These are phyloP conservation scores for Yamadazyma membranifaciens DNA, from an alignment of 1,139 yeast genomes.

Conservation along the genomic window DNA sequence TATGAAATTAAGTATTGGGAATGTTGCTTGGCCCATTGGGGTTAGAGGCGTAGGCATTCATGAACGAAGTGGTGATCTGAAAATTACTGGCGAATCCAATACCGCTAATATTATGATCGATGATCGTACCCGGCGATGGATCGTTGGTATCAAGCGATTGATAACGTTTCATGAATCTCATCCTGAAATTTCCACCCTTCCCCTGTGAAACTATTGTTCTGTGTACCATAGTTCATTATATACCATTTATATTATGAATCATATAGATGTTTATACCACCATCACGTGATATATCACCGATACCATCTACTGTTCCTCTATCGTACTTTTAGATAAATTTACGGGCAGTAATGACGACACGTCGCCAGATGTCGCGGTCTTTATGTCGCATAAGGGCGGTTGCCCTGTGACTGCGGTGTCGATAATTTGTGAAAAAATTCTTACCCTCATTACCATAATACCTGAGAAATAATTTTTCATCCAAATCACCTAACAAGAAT, in stretches of 20 bases:
- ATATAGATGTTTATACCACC: no score
- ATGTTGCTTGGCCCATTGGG: slow-evolving; percentile 93
- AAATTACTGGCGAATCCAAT: slow-evolving; percentile 39
- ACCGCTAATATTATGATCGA: slow-evolving; percentile 77
- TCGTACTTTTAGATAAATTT: no score
- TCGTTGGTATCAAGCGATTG: slow-evolving; percentile 68
- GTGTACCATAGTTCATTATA: no score
- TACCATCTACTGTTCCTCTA: no score
- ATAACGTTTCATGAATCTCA: slow-evolving; percentile 36
- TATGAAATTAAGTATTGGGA: slow-evolving; percentile 77
- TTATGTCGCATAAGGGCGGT: no score
- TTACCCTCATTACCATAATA: slow-evolving; percentile 1
- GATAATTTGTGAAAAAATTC: not conserved
- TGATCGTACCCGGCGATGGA: slow-evolving; percentile 75
- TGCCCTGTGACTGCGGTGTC: slow-evolving; percentile 11
- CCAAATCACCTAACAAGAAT: slow-evolving; percentile 1
- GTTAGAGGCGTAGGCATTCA: slow-evolving; percentile 79
- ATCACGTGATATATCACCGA: no score
- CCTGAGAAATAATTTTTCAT: slow-evolving; percentile 6
- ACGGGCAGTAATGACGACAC: no score
- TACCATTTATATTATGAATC: no score
- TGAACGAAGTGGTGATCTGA: slow-evolving; percentile 55
- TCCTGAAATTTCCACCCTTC: not conserved
- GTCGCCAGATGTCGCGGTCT: no score
- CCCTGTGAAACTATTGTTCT: no score